These are phyloP conservation scores for Plasmopara muralis DNA, from an alignment of 352 stramenopile species.

Conservation along the genomic window DNA sequence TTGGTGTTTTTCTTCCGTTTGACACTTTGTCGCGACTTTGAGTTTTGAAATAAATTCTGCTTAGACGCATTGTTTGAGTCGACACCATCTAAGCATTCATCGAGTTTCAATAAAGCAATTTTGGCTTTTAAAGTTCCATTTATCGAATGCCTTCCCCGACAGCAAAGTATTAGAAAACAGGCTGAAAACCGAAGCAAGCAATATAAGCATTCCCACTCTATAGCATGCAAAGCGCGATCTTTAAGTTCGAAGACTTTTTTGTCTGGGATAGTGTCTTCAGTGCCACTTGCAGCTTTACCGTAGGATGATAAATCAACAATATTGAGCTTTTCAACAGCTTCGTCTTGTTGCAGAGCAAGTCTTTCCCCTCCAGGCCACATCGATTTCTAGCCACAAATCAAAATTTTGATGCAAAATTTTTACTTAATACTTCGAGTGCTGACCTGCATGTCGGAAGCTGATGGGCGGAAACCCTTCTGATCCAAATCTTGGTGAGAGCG, in stretches of 20 bases:
- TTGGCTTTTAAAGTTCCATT: slow-evolving; percentile 25
- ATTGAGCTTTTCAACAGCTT: slow-evolving; percentile 2
- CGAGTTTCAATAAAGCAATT: slow-evolving; percentile 10
- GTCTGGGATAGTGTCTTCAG: background rate
- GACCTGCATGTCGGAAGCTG: slow-evolving; percentile 21
- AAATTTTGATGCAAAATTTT: background rate
- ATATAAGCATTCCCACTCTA: slow-evolving; percentile 14
- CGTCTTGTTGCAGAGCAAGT: slow-evolving; percentile 1
- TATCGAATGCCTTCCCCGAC: slow-evolving; percentile 27
- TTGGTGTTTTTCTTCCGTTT: slow-evolving; percentile 5
- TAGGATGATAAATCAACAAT: background rate
- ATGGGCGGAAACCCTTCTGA: slow-evolving; percentile 33
- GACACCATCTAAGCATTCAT: slow-evolving; percentile 12
- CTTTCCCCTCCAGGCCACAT: slow-evolving; percentile 6
- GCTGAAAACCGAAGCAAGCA: background rate
- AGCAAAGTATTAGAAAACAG: background rate
- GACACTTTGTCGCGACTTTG: slow-evolving; percentile 3
- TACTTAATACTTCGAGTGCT: slow-evolving; percentile 51
- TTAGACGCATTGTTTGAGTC: background rate
- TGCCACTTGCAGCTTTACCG: background rate
- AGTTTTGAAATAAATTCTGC: background rate
- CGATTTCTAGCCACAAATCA: background rate
- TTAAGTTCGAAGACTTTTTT: slow-evolving; percentile 2
- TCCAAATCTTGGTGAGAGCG: slow-evolving; percentile 50
- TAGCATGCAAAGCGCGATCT: slow-evolving; percentile 22